Conservation (phyloP, 2,329 filamentous ascomycete genomes). For the Cercospora sp. region DNA sequence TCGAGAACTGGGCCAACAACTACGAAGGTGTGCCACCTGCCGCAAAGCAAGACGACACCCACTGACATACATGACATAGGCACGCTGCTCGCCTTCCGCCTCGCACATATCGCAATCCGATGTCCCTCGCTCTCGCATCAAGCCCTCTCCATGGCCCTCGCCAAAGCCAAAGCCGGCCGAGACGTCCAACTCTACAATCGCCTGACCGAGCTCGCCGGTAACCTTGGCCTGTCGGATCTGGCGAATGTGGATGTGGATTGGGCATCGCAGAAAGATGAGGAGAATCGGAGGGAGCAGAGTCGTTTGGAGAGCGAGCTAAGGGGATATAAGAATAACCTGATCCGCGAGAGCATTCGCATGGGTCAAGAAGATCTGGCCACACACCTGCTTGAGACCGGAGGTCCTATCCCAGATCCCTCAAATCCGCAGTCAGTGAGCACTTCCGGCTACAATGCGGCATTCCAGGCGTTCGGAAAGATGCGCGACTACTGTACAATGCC, state of each 20-base stretch:
- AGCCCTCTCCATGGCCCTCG: slow-evolving; percentile 74
- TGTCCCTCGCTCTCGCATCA: slow-evolving; percentile 76
- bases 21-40: slow-evolving; percentile 67
- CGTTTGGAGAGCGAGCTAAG: slow-evolving; percentile 83
- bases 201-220: slow-evolving; percentile 66
- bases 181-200: slow-evolving; percentile 72
- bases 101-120: slow-evolving; percentile 76
- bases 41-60: not conserved
- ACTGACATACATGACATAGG: slow-evolving; percentile 52
- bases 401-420: slow-evolving; percentile 31
- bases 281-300: slow-evolving; percentile 68
- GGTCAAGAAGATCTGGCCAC: slow-evolving; percentile 88
- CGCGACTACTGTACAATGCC: slow-evolving; percentile 82
- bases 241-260: slow-evolving; percentile 69
- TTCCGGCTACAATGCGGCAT: slow-evolving; percentile 64
- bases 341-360: slow-evolving; percentile 94
- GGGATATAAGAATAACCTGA: slow-evolving; percentile 92
- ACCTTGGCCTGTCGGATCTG: slow-evolving; percentile 66
- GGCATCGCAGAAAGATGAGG: slow-evolving; percentile 66
- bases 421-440: slow-evolving; percentile 22
- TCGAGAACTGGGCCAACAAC: slow-evolving; percentile 87
- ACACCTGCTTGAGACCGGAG: slow-evolving; percentile 77
- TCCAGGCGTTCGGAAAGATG: slow-evolving; percentile 81
- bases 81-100: slow-evolving; percentile 75
- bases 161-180: slow-evolving; percentile 72